Evolutionary conservation across 2,329 filamentous ascomycete genomes (phyloP), one percentile per base, ranked within the genome.

Genomic region (Capronia coronata): DNA sequence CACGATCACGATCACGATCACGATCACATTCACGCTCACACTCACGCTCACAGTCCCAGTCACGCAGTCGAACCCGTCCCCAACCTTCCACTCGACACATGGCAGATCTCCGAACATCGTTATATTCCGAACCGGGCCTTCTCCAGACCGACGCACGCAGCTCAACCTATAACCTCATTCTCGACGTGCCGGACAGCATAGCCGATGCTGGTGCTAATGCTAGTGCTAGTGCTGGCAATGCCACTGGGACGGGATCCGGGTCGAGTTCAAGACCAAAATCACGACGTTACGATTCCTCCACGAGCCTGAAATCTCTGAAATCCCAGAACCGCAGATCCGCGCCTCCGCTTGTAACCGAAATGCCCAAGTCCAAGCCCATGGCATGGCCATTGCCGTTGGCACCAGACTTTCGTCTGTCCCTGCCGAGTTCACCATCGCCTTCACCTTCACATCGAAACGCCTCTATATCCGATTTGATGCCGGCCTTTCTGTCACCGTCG

Each of bases 181-280:
- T 43, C 40, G 40, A 43, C 13, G 22, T 27, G 21, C 40, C 40
- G 1, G 40, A 47, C 38, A 35, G n/a, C n/a, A 38, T 47, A 10
- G 25, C 34, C 1, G 14, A 5, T 19, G 44, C 16, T 2, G 29
- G 7, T n/a, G n/a, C n/a, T n/a, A n/a, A n/a, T n/a, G n/a, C n/a
- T n/a, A n/a, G n/a, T n/a, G n/a, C n/a, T n/a, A n/a, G n/a, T n/a
- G n/a, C n/a, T n/a, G n/a, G n/a, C n/a, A n/a, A n/a, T n/a, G n/a
- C n/a, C n/a, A n/a, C n/a, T n/a, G n/a, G n/a, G n/a, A n/a, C n/a
- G n/a, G n/a, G n/a, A n/a, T n/a, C n/a, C n/a, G n/a, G n/a, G n/a
- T n/a, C n/a, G n/a, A n/a, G n/a, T n/a, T n/a, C n/a, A n/a, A 25
- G 44, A 38, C 23, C 34, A 13, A 27, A 39, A 19, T 47, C 16